These are phyloP conservation scores for Fonsecaea multimorphosa DNA, from an alignment of 2,329 filamentous ascomycete genomes.

Conservation along the genomic window DNA sequence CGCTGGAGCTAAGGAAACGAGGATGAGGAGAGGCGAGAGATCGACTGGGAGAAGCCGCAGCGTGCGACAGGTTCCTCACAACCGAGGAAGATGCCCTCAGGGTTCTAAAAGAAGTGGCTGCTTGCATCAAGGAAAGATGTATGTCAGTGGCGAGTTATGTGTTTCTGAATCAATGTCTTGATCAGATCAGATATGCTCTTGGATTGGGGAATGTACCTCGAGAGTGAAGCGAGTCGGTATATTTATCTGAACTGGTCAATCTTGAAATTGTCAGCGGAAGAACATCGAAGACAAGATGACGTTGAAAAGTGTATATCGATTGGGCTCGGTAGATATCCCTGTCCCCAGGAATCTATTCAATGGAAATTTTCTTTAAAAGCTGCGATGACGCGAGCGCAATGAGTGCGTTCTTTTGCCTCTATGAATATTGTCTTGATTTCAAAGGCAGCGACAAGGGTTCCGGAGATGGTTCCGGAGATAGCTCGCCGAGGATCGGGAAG, in stretches of 20 bases:
- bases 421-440: slow-evolving; percentile 15
- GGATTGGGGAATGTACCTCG: neutral
- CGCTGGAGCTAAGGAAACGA: slow-evolving; percentile 19
- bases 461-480: slow-evolving; percentile 13
- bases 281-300: slow-evolving; percentile 16
- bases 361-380: neutral
- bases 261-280: slow-evolving; percentile 25
- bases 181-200: neutral
- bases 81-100: slow-evolving; percentile 27
- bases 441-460: slow-evolving; percentile 1
- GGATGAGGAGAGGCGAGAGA: slow-evolving; percentile 3
- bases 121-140: slow-evolving; percentile 20
- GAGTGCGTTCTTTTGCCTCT: slow-evolving; percentile 1
- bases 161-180: neutral
- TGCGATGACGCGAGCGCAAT: slow-evolving; percentile 12
- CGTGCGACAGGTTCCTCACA: slow-evolving; percentile 19
- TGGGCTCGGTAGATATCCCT: slow-evolving; percentile 4
- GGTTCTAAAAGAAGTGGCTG: slow-evolving; percentile 12
- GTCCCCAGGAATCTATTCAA: neutral
- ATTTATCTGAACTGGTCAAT: slow-evolving; percentile 1
- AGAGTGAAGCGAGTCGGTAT: neutral
- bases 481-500: no score
- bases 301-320: neutral
- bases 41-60: slow-evolving; percentile 10
- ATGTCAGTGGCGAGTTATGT: neutral